Evolutionary conservation across 1,284 basidiomycete genomes (phyloP).

Genomic region (Cutaneotrichosporon cavernicola): DNA sequence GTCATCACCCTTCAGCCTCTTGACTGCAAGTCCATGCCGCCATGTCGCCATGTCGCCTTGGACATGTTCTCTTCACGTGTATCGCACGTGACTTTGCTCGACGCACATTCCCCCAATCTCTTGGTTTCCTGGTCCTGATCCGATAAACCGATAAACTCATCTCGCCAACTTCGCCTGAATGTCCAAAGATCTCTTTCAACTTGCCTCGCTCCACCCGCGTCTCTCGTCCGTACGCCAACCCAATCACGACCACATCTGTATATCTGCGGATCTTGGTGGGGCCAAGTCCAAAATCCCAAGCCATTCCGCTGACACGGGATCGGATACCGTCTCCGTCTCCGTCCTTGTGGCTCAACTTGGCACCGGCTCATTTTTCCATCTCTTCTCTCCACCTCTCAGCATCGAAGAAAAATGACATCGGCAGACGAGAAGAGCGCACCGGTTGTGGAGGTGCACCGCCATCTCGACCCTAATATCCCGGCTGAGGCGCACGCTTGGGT

Average conservation of each 20-base stretch:
- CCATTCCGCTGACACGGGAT: not conserved
- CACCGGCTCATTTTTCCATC: not conserved
- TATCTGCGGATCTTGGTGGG: not conserved
- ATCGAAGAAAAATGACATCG: not conserved
- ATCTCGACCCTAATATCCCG: conserved; percentile 7
- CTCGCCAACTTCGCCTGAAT: conserved; percentile 1
- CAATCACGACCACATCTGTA: not conserved
- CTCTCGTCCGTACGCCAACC: not conserved
- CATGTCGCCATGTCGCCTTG: no score
- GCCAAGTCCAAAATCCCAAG: not conserved
- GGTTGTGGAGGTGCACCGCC: not conserved
- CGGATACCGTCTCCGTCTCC: not conserved
- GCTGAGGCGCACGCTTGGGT: conserved; percentile 10
- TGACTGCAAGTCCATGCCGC: no score
- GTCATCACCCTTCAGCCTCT: no score
- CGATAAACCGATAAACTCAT: conserved; percentile 2
- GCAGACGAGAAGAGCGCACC: not conserved
- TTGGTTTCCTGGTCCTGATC: not conserved
- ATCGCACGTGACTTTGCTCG: not conserved
- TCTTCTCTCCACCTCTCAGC: not conserved
- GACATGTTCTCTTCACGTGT: not conserved
- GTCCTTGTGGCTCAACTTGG: not conserved
- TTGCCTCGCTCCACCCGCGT: no score
- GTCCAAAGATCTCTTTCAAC: no score
- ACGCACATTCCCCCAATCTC: not conserved